phyloP scores from a whole-genome alignment of 2,329 filamentous ascomycete genomes.

The Fusarium newnesense region DNA sequence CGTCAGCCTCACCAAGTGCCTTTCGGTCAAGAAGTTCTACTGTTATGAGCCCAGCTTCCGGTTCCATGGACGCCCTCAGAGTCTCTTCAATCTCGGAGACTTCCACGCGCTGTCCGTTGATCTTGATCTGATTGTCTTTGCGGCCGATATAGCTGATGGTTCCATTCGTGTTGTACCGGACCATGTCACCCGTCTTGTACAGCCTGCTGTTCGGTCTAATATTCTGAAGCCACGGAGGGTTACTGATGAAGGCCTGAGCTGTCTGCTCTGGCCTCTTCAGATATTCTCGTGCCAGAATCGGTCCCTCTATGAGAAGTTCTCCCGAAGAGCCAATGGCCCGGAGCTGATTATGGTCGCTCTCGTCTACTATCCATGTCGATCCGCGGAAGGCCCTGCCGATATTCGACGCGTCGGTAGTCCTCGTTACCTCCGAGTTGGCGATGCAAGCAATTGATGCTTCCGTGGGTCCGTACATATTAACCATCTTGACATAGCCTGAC shows the following conservation, averaged over 20 bases:
- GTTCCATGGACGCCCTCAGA: neutral
- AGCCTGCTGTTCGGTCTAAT: neutral
- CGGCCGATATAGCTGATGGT: neutral
- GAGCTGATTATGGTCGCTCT: neutral
- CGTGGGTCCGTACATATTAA: neutral
- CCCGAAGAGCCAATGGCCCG: neutral
- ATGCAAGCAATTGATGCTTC: neutral
- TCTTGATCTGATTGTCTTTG: neutral
- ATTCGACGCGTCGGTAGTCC: neutral
- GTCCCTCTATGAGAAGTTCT: neutral
- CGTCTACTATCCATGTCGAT: neutral
- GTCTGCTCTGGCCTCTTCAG: neutral
- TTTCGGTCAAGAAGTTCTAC: neutral
- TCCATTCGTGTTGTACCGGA: neutral
- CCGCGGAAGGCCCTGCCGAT: neutral
- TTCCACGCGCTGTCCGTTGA: neutral
- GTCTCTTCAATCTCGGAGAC: neutral
- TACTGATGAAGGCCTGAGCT: neutral
- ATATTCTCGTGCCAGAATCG: neutral
- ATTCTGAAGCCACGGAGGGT: neutral
- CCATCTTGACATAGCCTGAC: neutral
- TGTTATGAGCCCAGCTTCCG: neutral
- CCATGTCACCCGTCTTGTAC: neutral
- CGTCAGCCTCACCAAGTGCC: neutral
- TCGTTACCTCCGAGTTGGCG: neutral